Evolutionary conservation across 1,139 yeast species (phyloP).

Genomic region (Sugiyamaella castrensis): DNA sequence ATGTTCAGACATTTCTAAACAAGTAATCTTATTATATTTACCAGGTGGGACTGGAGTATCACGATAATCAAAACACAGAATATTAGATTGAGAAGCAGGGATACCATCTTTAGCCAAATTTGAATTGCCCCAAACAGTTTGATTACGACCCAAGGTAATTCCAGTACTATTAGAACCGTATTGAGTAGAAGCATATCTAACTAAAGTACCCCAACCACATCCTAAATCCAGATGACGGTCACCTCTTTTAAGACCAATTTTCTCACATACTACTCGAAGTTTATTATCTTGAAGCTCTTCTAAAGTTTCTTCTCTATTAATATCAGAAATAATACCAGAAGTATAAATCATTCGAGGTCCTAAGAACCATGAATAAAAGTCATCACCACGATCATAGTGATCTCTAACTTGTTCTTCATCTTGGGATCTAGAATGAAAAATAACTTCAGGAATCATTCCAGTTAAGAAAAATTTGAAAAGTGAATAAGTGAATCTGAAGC

Average conservation of each 20-base stretch:
- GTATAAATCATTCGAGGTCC: conserved; percentile 96
- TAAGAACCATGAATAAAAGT: conserved; percentile 88
- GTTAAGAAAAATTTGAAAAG: conserved; percentile 78
- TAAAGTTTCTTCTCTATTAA: conserved; percentile 66
- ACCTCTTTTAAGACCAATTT: conserved; percentile 69
- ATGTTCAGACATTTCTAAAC: conserved; percentile 95
- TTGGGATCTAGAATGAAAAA: conserved; percentile 86
- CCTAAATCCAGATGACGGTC: conserved; percentile 81
- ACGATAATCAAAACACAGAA: conserved; percentile 85
- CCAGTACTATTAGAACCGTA: conserved; percentile 89
- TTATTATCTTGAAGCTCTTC: conserved; percentile 91
- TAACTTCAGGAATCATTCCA: conserved; percentile 92
- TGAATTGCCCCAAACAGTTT: conserved; percentile 83
- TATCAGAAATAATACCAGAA: conserved; percentile 78
- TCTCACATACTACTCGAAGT: conserved; percentile 82
- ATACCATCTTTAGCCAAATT: conserved; percentile 70
- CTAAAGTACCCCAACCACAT: conserved; percentile 96
- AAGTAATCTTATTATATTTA: conserved; percentile 80
- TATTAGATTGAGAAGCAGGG: conserved; percentile 62
- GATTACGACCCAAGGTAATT: conserved; percentile 84
- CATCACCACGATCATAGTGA: conserved; percentile 96
- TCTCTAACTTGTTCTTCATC: conserved; percentile 96
- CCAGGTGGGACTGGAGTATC: conserved; percentile 73
- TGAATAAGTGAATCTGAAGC: conserved; percentile 71
- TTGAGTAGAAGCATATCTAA: conserved; percentile 77